A percentile compares a stretch with the other conserved stretches of the same genome.
Conservation (phyloP, 2,329 filamentous ascomycete genomes). For the Capronia americana region DNA sequence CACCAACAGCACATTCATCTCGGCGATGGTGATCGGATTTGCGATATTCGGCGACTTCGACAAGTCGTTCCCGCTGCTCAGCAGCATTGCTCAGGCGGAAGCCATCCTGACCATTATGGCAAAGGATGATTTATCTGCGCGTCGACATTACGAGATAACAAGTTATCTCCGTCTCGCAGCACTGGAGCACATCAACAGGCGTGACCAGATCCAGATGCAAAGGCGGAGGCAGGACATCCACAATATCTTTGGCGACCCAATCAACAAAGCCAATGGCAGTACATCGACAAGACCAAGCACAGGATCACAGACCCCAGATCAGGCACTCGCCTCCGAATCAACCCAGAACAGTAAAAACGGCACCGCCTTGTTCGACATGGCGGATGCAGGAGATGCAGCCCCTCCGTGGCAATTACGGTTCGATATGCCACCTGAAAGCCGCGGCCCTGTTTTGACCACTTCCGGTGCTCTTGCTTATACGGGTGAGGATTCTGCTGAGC, state of each 20-base stretch:
- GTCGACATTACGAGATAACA: slow-evolving; percentile 45
- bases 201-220: slow-evolving; percentile 50
- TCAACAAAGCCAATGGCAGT: slow-evolving; percentile 32
- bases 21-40: slow-evolving; percentile 40
- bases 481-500: slow-evolving; percentile 30
- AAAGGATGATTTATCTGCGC: slow-evolving; percentile 37
- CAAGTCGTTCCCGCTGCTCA: slow-evolving; percentile 40
- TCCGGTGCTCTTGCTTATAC: slow-evolving; percentile 37
- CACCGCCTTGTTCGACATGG: slow-evolving; percentile 21
- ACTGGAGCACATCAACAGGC: slow-evolving; percentile 46
- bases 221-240: slow-evolving; percentile 49
- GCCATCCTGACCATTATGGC: slow-evolving; percentile 38
- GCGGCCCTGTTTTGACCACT: slow-evolving; percentile 40
- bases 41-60: slow-evolving; percentile 42
- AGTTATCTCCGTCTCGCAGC: slow-evolving; percentile 50
- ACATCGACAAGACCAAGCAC: slow-evolving; percentile 19
- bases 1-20: slow-evolving; percentile 38
- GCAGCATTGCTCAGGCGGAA: slow-evolving; percentile 39
- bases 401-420: slow-evolving; percentile 37
- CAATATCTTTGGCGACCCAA: slow-evolving; percentile 49
- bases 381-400: slow-evolving; percentile 23
- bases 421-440: slow-evolving; percentile 35
- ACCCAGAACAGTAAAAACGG: slow-evolving; percentile 13
- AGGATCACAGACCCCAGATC: slow-evolving; percentile 26
- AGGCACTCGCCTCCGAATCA: slow-evolving; percentile 10